Evolutionary conservation across 2,329 filamentous ascomycete species (phyloP).

Genomic region (Sclerotinia nivalis): DNA sequence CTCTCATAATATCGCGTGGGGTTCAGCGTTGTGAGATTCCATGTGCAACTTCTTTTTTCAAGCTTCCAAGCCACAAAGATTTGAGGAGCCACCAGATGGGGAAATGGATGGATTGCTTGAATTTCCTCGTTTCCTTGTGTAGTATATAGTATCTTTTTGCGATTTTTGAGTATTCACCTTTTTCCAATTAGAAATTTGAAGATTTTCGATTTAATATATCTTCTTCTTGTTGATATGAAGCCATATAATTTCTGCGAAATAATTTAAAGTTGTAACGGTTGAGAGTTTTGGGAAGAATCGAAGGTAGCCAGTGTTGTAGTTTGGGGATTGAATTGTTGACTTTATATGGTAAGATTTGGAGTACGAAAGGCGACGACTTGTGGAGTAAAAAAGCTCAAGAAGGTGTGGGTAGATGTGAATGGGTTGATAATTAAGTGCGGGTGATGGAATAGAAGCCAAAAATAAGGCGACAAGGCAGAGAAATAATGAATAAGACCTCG

Average conservation of each 20-base stretch:
- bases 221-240: not conserved
- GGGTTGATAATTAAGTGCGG: not conserved
- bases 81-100: not conserved
- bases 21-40: constrained; percentile 37
- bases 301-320: not conserved
- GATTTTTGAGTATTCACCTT: constrained; percentile 12
- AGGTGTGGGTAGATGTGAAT: not conserved
- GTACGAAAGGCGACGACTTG: not conserved
- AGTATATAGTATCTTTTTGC: not conserved
- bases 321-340: constrained; percentile 6
- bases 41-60: constrained; percentile 30
- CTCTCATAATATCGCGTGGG: constrained; percentile 41
- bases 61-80: constrained; percentile 21
- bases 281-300: not conserved
- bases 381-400: not conserved
- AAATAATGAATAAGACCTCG: not conserved
- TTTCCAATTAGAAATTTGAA: not conserved
- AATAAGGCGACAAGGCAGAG: not conserved
- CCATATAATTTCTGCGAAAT: not conserved
- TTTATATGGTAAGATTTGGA: constrained; percentile 3
- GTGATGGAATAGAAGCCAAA: not conserved
- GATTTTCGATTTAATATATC: not conserved
- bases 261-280: not conserved
- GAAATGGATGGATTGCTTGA: not conserved
- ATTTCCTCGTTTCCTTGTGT: not conserved